phyloP scores from a whole-genome alignment of 768 basidiomycete genomes.

The Chalciporus piperatus region DNA sequence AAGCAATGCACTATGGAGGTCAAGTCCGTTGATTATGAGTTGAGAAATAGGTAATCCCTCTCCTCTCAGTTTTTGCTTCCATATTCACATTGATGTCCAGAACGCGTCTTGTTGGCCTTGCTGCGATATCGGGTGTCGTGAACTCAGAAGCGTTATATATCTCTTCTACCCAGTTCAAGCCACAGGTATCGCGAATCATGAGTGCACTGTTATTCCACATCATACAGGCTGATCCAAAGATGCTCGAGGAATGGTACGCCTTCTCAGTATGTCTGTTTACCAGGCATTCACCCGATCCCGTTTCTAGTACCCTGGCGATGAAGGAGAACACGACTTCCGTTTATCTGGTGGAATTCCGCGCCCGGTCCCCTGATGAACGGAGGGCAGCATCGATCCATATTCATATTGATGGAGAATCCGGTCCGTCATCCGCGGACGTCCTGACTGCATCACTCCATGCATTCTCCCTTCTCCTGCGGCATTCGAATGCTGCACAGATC shows the following conservation, averaged over 20 bases:
- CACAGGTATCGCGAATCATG: conserved; percentile 69
- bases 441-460: conserved; percentile 71
- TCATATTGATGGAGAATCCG: conserved; percentile 85
- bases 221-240: conserved; percentile 55
- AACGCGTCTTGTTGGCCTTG: conserved; percentile 81
- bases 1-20: conserved; percentile 50
- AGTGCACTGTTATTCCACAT: conserved; percentile 69
- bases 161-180: conserved; percentile 65
- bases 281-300: background rate
- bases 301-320: conserved; percentile 52
- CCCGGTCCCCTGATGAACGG: conserved; percentile 73
- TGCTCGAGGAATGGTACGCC: conserved; percentile 67
- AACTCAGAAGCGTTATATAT: conserved; percentile 84
- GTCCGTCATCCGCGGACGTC: conserved; percentile 73
- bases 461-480: conserved; percentile 66
- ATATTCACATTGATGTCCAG: conserved; percentile 35
- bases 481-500: conserved; percentile 75
- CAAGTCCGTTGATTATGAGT: conserved; percentile 59
- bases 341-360: conserved; percentile 82
- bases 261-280: background rate
- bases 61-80: background rate
- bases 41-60: conserved; percentile 63
- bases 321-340: conserved; percentile 72
- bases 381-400: conserved; percentile 87
- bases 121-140: conserved; percentile 74